Evolutionary conservation across 2,329 filamentous ascomycete species (phyloP).

Genomic region (Tolypocladium pustulatum): DNA sequence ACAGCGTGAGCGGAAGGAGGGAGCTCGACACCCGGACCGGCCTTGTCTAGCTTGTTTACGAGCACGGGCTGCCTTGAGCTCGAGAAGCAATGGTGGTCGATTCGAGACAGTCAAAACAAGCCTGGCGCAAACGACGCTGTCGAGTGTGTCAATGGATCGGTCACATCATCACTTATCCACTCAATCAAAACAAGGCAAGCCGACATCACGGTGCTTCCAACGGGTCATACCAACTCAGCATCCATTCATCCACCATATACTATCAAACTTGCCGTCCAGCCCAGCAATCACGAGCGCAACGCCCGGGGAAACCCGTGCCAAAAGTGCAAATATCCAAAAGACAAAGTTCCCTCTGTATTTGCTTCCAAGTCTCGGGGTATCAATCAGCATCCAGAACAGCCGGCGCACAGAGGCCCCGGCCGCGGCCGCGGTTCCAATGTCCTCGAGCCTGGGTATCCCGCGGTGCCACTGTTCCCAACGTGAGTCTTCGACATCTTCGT

Average conservation of each 20-base stretch:
- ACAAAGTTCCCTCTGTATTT: neutral
- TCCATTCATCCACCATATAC: neutral
- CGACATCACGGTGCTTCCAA: neutral
- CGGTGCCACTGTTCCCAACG: conserved; percentile 1
- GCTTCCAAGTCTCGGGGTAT: neutral
- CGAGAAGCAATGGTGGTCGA: no score
- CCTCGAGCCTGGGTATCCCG: neutral
- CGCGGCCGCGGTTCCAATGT: neutral
- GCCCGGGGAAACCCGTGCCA: neutral
- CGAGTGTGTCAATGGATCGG: no score
- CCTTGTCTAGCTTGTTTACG: no score
- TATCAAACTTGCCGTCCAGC: neutral
- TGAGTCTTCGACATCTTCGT: conserved; percentile 7
- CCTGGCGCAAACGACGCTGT: no score
- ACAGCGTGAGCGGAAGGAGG: no score
- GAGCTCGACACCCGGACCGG: no score
- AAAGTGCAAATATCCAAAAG: neutral
- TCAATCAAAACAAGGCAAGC: neutral
- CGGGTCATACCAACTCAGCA: neutral
- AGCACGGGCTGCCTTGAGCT: no score
- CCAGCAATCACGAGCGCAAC: neutral
- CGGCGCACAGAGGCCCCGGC: neutral
- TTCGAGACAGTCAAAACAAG: no score
- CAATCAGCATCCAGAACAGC: neutral
- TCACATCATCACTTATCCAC: no score